Conservation (phyloP, 2,329 filamentous ascomycete species). For the Ilyonectria robusta region DNA sequence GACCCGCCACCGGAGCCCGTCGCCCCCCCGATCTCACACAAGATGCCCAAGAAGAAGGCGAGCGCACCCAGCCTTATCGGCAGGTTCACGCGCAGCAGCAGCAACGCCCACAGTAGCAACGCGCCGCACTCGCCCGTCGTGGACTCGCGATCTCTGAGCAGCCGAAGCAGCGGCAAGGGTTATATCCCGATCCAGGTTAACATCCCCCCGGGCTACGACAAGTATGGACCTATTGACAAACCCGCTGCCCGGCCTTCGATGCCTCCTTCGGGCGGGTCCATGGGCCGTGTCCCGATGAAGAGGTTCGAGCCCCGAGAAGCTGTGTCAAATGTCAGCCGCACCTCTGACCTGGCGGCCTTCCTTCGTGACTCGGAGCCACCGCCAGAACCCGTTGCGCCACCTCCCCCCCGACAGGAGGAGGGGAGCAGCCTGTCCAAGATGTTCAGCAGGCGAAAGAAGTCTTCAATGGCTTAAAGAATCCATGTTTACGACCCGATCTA, state of each 20-base stretch:
- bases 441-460: conserved; percentile 67
- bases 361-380: conserved; percentile 78
- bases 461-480: conserved; percentile 48
- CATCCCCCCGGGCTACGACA: conserved; percentile 62
- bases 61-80: conserved; percentile 74
- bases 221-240: conserved; percentile 53
- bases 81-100: conserved; percentile 64
- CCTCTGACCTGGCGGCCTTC: conserved; percentile 80
- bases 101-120: conserved; percentile 45
- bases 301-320: conserved; percentile 71
- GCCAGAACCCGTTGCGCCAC: conserved; percentile 52
- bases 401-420: conserved; percentile 54
- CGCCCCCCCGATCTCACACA: conserved; percentile 51
- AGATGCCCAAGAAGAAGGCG: conserved; percentile 73
- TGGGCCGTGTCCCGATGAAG: conserved; percentile 67
- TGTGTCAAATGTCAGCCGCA: conserved; percentile 65
- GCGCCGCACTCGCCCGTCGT: conserved; percentile 43
- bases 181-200: conserved; percentile 69
- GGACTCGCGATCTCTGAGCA: conserved; percentile 56
- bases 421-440: conserved; percentile 61
- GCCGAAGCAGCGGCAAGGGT: conserved; percentile 56
- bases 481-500: conserved; percentile 35
- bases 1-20: conserved; percentile 73
- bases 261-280: conserved; percentile 45
- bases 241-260: conserved; percentile 38